Percentiles rank a stretch among this genome's conserved stretches.
Evolutionary conservation across 306 rosid species (phyloP).

Genomic region (Abrus pulchellus): DNA sequence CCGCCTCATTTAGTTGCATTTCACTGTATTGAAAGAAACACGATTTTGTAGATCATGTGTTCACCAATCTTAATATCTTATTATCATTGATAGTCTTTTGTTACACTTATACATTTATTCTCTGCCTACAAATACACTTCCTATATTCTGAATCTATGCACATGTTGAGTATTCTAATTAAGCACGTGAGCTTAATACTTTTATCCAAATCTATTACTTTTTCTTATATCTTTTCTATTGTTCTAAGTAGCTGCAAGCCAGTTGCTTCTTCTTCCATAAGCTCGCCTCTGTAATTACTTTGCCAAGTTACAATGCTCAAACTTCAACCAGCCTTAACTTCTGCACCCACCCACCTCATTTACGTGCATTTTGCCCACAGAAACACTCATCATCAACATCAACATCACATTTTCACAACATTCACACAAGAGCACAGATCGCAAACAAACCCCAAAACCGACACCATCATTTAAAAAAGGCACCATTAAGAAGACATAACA

Average conservation of each 20-base stretch:
- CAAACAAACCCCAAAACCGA: background rate
- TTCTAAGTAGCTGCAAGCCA: background rate
- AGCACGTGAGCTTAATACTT: background rate
- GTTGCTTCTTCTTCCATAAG: background rate
- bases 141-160: background rate
- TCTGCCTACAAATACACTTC: slow-evolving; percentile 1
- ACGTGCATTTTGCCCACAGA: background rate
- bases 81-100: background rate
- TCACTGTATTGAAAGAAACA: background rate
- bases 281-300: slow-evolving; percentile 1
- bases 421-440: background rate
- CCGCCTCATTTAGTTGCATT: slow-evolving; percentile 4
- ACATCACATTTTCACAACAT: background rate
- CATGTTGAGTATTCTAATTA: background rate
- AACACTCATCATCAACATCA: background rate
- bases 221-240: background rate
- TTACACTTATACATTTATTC: background rate
- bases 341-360: background rate
- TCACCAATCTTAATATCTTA: background rate
- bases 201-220: slow-evolving; percentile 26
- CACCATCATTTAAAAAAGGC: slow-evolving; percentile 1
- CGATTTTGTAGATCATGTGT: background rate
- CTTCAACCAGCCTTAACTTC: background rate
- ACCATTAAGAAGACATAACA: background rate
- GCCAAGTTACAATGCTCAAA: background rate